Evolutionary conservation across 495 filamentous ascomycete genomes (phyloP), one percentile per base, ranked within the genome.

Genomic region (Hypoxylon fuscum): DNA sequence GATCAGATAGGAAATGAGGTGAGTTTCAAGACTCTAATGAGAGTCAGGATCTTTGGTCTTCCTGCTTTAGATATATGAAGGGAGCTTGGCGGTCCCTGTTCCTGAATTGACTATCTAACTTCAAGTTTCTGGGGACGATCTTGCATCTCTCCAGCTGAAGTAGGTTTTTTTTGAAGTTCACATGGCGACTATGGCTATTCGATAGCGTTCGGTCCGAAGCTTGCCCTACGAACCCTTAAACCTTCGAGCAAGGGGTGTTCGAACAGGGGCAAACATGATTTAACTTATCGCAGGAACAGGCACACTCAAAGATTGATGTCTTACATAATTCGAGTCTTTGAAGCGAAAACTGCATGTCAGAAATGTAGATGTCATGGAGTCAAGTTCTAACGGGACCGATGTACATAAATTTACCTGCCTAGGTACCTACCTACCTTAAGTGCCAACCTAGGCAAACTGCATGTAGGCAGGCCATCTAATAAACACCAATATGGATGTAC

Each of bases 1-100:
- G 25, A 14, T 52, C 12, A 56, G 47, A 51, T 57, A 25, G n/a
- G 12, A 15, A 29, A 25, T 31, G 14, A 8, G 4, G 8, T 8
- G 25, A n/a, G n/a, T n/a, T n/a, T n/a, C n/a, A n/a, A n/a, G n/a
- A n/a, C n/a, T n/a, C n/a, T n/a, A n/a, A n/a, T n/a, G n/a, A n/a
- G n/a, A n/a, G n/a, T n/a, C n/a, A n/a, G n/a, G n/a, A n/a, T n/a
- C n/a, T n/a, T n/a, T n/a, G n/a, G n/a, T n/a, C n/a, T n/a, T n/a
- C n/a, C n/a, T n/a, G n/a, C n/a, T n/a, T n/a, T n/a, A n/a, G n/a
- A n/a, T n/a, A n/a, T n/a, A n/a, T 17, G 27, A 55, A 61, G 63
- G 63, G 57, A 60, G 61, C 57, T 61, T 61, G 47, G 63, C 57
- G 8, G 25, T 42, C 41, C 51, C 29, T 53, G 63, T 66, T 42